These are phyloP conservation scores for Eimeria tenella DNA, from an alignment of 169 alveolate genomes.

Conservation along the genomic window DNA sequence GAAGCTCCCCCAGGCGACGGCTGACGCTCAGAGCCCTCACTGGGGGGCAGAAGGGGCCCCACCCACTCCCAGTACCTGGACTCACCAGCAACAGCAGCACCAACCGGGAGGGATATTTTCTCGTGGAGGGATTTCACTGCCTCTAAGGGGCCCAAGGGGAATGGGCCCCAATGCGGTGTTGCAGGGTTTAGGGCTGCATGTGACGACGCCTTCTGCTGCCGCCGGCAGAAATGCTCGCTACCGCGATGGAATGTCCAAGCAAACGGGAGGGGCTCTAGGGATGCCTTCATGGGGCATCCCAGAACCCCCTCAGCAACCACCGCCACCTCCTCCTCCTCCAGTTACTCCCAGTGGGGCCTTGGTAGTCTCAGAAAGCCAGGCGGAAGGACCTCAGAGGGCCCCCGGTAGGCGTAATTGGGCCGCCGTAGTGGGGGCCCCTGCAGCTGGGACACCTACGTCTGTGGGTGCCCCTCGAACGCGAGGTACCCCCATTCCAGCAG, in stretches of 20 bases:
- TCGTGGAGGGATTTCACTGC: constrained; percentile 3
- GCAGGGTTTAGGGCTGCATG: constrained; percentile 67
- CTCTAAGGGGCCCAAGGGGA: constrained; percentile 1
- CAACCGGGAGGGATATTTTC: constrained; percentile 22
- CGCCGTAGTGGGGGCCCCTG: constrained; percentile 73
- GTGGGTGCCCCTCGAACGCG: constrained; percentile 39
- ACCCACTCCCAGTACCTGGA: constrained; percentile 57
- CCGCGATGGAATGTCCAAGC: constrained; percentile 33
- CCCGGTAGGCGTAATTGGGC: constrained; percentile 68
- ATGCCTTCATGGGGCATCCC: constrained; percentile 35
- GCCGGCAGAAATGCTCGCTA: constrained; percentile 24
- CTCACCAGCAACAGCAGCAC: constrained; percentile 51
- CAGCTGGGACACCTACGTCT: constrained; percentile 22
- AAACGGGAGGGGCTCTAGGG: constrained; percentile 44
- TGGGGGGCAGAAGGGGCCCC: constrained; percentile 51
- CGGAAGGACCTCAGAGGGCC: constrained; percentile 60
- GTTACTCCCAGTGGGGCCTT: constrained; percentile 37
- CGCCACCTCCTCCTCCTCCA: constrained; percentile 72
- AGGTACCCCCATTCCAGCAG: constrained; percentile 32
- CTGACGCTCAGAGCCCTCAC: constrained; percentile 46
- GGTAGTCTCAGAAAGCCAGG: constrained; percentile 24
- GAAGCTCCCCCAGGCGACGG: constrained; percentile 5
- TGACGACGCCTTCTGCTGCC: constrained; percentile 46
- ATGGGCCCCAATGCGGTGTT: constrained; percentile 26
- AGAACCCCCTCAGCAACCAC: constrained; percentile 50